Base-by-base conservation (phyloP, 768 basidiomycete genomes). In the Lactarius akahatsu region DNA sequence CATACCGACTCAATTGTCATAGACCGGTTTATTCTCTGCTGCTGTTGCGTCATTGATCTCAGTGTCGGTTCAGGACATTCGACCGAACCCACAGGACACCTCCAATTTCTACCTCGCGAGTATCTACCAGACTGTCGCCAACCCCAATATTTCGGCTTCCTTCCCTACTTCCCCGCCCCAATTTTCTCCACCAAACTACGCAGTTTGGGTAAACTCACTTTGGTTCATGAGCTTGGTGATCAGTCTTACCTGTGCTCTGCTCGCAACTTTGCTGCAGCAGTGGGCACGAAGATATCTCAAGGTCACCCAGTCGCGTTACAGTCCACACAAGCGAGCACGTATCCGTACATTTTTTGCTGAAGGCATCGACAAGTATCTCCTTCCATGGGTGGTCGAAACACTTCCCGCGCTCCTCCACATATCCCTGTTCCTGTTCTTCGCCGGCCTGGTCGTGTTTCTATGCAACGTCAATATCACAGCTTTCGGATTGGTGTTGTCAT, bases 81-180 rank as follows among this genome's bases (percentile, higher is more conserved):
- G n/a, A 4, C 45, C 20, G 9, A n/a, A 23, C 4, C 9, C 45
- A 47, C 45, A 47, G 4, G 47, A 26, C 5, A 50, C 47, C 23
- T 50, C 23, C 4, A 23, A 23, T 2, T 50, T 50, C 11, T 50
- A 26, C 23, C 23, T 50, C 1, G 9, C 10, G 0, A 23, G 15
- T 1, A 26, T 50, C 3, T 23, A 23, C 6, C 11, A 26, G 10
- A 2, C 47, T 1, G 0, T 2, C 0, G 0, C 11, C 1, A 9
- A 47, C n/a, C 45, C n/a, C 0, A 47, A 47, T 47, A 40, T 13
- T 23, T 23, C 11, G 36, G 1, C 0, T 4, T 4, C 23, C 23
- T 13, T 15, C 23, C 47, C 47, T 15, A 0, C 47, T 26, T 50
- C 47, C 47, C 47, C 47, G 2, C 47, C 47, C n/a, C 47, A 0